A percentile compares a stretch with the other conserved stretches of the same genome.
These are phyloP conservation scores for Ogataea nitratoaversa DNA, from an alignment of 805 yeast species.

Conservation along the genomic window DNA sequence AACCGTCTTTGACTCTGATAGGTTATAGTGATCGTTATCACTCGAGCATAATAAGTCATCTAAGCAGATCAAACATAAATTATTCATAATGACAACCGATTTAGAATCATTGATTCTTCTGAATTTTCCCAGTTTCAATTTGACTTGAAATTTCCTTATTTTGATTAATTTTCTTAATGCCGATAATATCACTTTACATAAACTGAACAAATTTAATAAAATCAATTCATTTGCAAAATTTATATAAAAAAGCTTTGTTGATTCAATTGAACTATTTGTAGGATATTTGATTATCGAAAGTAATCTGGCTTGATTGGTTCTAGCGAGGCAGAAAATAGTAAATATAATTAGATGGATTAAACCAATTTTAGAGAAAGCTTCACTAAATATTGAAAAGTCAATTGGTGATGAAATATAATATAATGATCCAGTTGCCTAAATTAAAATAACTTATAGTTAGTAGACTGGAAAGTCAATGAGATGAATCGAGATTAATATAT, in stretches of 20 bases:
- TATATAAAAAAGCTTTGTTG: conserved; percentile 1
- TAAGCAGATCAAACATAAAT: conserved; percentile 15
- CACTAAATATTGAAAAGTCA: conserved; percentile 5
- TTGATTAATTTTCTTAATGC: conserved; percentile 13
- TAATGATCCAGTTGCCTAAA: conserved; percentile 12
- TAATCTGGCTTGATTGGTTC: conserved; percentile 1
- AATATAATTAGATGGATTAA: conserved; percentile 9
- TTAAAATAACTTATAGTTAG: neutral
- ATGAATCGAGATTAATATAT: too few species aligned
- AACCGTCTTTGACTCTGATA: neutral
- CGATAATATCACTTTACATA: conserved; percentile 9
- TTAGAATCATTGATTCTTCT: conserved; percentile 5
- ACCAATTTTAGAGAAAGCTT: conserved; percentile 9
- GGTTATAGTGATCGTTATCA: conserved; percentile 11
- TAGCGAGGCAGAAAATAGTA: conserved; percentile 7
- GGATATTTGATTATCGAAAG: neutral
- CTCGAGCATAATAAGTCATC: conserved; percentile 9
- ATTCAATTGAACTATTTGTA: neutral
- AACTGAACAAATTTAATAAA: conserved; percentile 5
- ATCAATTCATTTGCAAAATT: conserved; percentile 4
- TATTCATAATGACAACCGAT: conserved; percentile 10
- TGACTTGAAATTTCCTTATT: conserved; percentile 13
- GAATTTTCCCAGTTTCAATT: conserved; percentile 8
- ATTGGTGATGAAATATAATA: conserved; percentile 17
- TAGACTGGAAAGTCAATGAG: too few species aligned